A percentile compares a stretch with the other conserved stretches of the same genome.
Evolutionary conservation across 2,329 filamentous ascomycete genomes (phyloP).

Genomic region (Metarhizium humberi): DNA sequence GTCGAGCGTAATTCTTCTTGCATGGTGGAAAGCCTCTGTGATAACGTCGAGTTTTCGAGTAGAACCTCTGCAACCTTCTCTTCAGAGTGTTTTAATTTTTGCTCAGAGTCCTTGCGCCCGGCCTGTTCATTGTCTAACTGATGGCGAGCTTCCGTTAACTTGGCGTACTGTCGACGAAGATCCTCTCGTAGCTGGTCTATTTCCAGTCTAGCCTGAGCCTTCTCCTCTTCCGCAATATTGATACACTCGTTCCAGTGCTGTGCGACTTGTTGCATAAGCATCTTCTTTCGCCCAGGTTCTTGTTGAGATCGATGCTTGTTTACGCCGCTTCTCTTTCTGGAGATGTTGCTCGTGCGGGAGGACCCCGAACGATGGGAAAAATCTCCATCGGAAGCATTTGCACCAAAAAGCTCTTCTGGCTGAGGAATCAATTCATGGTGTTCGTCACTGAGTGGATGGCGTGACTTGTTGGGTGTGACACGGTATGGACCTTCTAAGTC

Average conservation of each 20-base stretch:
- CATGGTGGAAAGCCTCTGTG: conserved; percentile 17
- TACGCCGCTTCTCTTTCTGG: conserved; percentile 16
- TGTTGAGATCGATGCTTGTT: conserved; percentile 8
- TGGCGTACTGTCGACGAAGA: conserved; percentile 10
- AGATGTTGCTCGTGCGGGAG: conserved; percentile 24
- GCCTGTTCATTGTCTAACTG: conserved; percentile 12
- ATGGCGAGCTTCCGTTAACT: conserved; percentile 11
- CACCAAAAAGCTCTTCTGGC: neutral
- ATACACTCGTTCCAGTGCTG: conserved; percentile 25
- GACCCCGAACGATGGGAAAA: conserved; percentile 15
- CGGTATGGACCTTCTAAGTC: conserved; percentile 21
- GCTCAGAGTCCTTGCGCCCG: conserved; percentile 15
- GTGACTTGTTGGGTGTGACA: conserved; percentile 10
- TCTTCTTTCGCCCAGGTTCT: conserved; percentile 16
- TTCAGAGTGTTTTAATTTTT: conserved; percentile 16
- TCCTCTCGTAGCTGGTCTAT: conserved; percentile 17
- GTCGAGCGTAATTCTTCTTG: conserved; percentile 16
- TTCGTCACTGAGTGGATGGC: neutral
- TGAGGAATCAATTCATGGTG: conserved; percentile 1
- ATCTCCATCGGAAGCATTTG: neutral
- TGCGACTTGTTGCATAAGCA: conserved; percentile 22
- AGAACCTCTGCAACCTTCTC: conserved; percentile 12
- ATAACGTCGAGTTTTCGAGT: conserved; percentile 16
- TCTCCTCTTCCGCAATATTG: conserved; percentile 20
- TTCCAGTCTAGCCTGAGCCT: conserved; percentile 14